phyloP scores from a whole-genome alignment of 805 yeast genomes.

The Priceomyces castillae region DNA sequence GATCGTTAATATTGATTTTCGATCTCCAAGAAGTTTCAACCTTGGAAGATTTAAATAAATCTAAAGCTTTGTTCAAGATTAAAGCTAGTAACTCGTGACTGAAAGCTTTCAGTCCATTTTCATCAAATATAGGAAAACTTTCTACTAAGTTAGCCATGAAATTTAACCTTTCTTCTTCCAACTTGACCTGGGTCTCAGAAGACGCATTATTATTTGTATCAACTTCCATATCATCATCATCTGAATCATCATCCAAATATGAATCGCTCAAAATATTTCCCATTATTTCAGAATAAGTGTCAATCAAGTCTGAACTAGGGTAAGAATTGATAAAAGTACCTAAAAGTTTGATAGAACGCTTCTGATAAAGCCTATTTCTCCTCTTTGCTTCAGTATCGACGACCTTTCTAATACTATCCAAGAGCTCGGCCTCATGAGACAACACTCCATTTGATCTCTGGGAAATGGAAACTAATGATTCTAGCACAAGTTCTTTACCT shows the following conservation, averaged over 20 bases:
- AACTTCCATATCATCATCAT: conserved; percentile 31
- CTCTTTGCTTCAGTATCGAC: conserved; percentile 63
- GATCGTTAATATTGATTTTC: conserved; percentile 45
- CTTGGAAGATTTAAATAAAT: conserved; percentile 22
- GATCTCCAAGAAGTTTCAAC: conserved; percentile 60
- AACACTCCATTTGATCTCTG: conserved; percentile 43
- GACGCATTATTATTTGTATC: conserved; percentile 24
- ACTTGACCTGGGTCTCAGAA: conserved; percentile 39
- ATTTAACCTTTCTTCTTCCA: conserved; percentile 47
- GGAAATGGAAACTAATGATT: conserved; percentile 62
- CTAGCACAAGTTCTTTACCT: conserved; percentile 77
- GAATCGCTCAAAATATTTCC: conserved; percentile 35
- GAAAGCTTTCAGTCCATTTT: neutral
- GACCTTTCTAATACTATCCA: conserved; percentile 39
- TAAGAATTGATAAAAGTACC: conserved; percentile 49
- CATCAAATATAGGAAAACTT: conserved; percentile 17
- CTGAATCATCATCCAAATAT: conserved; percentile 30
- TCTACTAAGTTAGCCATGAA: conserved; percentile 36
- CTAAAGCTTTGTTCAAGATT: conserved; percentile 21
- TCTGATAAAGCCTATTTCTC: conserved; percentile 62
- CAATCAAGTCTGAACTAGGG: conserved; percentile 29
- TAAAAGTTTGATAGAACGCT: conserved; percentile 49
- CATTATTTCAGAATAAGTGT: conserved; percentile 36
- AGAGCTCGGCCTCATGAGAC: conserved; percentile 23
- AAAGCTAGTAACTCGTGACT: conserved; percentile 17